phyloP scores from a whole-genome alignment of 495 filamentous ascomycete genomes.

The Penicillium pancosmium region DNA sequence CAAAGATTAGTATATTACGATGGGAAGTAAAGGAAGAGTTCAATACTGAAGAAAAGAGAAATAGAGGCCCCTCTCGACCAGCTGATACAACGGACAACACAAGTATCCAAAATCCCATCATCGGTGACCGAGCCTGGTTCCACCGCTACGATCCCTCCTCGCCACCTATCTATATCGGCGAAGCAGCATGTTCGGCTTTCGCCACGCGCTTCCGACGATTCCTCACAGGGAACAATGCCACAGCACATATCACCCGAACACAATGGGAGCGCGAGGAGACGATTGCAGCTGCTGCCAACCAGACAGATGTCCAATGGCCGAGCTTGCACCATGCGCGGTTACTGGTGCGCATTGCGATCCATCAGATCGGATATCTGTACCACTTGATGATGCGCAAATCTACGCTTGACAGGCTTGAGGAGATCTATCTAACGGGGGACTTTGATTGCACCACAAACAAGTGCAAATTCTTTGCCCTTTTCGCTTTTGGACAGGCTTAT shows the following conservation, averaged over 20 bases:
- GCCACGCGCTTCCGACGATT: conserved; percentile 49
- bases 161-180: conserved; percentile 49
- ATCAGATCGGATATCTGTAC: conserved; percentile 44
- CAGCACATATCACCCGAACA: conserved; percentile 44
- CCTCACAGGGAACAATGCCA: conserved; percentile 41
- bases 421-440: conserved; percentile 41
- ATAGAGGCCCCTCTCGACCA: conserved; percentile 25
- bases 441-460: conserved; percentile 40
- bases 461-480: conserved; percentile 49
- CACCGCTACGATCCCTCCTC: conserved; percentile 45
- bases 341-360: conserved; percentile 44
- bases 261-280: conserved; percentile 44
- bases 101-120: conserved; percentile 42
- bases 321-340: conserved; percentile 44
- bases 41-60: neutral
- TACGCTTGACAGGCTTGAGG: conserved; percentile 46
- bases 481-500: conserved; percentile 49
- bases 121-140: conserved; percentile 49
- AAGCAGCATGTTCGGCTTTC: conserved; percentile 51
- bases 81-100: conserved; percentile 36
- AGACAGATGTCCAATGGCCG: conserved; percentile 40
- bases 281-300: conserved; percentile 37
- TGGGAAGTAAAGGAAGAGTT: too few relatives aligned
- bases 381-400: conserved; percentile 47
- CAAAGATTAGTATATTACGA: neutral